Base-by-base conservation (phyloP, 495 filamentous ascomycete species). In the Annulohypoxylon nitens region DNA sequence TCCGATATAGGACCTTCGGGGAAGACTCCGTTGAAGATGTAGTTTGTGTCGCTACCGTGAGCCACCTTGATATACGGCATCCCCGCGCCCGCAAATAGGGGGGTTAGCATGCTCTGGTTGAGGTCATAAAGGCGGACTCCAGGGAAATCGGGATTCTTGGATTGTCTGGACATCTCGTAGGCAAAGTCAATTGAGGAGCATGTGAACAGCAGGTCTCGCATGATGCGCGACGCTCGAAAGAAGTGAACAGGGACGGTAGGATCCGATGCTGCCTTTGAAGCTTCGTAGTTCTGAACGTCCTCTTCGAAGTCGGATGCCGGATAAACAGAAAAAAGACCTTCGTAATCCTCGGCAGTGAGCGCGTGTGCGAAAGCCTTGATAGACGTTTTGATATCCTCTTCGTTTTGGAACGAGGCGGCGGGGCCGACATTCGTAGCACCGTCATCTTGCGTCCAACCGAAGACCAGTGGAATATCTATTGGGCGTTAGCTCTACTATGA, bases 141-240 rank as follows among this genome's bases (percentile, higher is more conserved):
- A 10, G 30, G 11, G 54, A 58, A 58, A 2, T 4, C 0, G 1
- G 54, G 54, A 37, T 58, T 11, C 14, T 37, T 20, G 7, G 54
- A 58, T 23, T 58, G 54, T n/a, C 54, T n/a, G 0, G 18, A 58
- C 10, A 58, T 9, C 9, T 58, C 54, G n/a, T 16, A 58, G 33
- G 33, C 54, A 7, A 58, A 58, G 54, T 58, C 54, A 7, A 58
- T 58, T 2, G 54, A 58, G 8, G 54, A 58, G 12, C 54, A 58
- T 36, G 54, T 58, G 34, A 58, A 58, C 7, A 58, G 18, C 2
- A 58, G 12, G 34, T 58, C 54, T 6, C 54, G 54, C 14, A 58
- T 5, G 1, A 58, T 58, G 14, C 54, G 54, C 2, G 54, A 11
- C 2, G n/a, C 54, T 0, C 54, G 54, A 8, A 58, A 58, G 54